Evolutionary conservation across 2,329 filamentous ascomycete species (phyloP).

Genomic region (Xylaria digitata): DNA sequence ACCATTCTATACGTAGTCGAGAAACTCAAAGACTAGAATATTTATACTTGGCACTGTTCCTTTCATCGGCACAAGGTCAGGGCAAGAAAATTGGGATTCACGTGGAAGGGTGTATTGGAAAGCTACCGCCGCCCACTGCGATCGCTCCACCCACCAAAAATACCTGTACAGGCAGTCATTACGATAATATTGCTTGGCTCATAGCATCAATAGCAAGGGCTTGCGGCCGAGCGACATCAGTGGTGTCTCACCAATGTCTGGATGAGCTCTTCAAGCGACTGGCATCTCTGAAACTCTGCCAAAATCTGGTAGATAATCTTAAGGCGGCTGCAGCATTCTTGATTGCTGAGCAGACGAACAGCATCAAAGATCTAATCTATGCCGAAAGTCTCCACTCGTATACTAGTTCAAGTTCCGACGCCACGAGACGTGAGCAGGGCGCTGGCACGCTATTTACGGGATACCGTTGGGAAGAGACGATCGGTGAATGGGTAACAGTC

Average conservation of each 20-base stretch:
- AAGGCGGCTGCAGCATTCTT: slow-evolving; percentile 62
- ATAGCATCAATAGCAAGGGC: slow-evolving; percentile 48
- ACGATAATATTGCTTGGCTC: slow-evolving; percentile 45
- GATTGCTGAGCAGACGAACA: slow-evolving; percentile 63
- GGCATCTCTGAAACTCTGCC: slow-evolving; percentile 50
- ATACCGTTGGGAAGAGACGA: slow-evolving; percentile 66
- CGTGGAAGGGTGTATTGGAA: slow-evolving; percentile 37
- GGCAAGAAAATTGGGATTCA: slow-evolving; percentile 26
- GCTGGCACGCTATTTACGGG: slow-evolving; percentile 43
- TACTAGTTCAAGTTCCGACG: slow-evolving; percentile 10
- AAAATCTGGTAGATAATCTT: slow-evolving; percentile 53
- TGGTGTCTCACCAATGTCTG: slow-evolving; percentile 46
- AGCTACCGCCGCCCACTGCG: slow-evolving; percentile 33
- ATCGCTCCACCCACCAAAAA: slow-evolving; percentile 30
- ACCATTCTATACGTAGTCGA: slow-evolving; percentile 31
- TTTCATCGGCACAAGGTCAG: slow-evolving; percentile 41
- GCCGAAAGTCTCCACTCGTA: slow-evolving; percentile 57
- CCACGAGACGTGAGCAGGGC: slow-evolving; percentile 15
- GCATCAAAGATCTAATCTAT: slow-evolving; percentile 64
- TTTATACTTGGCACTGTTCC: slow-evolving; percentile 44
- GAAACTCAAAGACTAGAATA: slow-evolving; percentile 37
- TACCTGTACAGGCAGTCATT: slow-evolving; percentile 39
- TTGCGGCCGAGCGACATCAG: slow-evolving; percentile 45
- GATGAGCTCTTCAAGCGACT: slow-evolving; percentile 55
- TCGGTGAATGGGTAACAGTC: slow-evolving; percentile 66